Evolutionary conservation across 306 rosid species (phyloP).

Genomic region (Hippophae gyantsensis): DNA sequence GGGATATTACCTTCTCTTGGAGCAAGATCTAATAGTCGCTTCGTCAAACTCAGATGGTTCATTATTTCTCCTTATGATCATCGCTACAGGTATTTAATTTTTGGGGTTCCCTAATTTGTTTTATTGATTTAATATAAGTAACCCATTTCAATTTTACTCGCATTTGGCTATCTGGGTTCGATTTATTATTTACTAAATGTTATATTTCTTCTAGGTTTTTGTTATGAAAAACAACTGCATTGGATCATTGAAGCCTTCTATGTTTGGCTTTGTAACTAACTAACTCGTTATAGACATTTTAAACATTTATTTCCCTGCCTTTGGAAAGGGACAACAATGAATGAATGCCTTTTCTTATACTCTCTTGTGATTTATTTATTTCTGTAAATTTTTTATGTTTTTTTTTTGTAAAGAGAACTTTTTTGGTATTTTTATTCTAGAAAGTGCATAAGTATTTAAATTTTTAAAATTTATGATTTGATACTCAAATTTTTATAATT

Average conservation of each 20-base stretch:
- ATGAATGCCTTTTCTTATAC: neutral
- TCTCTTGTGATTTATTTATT: neutral
- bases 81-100: constrained; percentile 53
- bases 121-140: too few relatives aligned
- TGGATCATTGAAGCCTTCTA: too few relatives aligned
- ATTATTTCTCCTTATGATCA: constrained; percentile 61
- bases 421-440: too few relatives aligned
- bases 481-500: too few relatives aligned
- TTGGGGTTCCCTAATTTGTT: too few relatives aligned
- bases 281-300: too few relatives aligned
- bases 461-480: too few relatives aligned
- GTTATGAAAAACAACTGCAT: neutral
- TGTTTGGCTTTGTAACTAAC: too few relatives aligned
- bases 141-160: too few relatives aligned
- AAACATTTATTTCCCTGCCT: too few relatives aligned
- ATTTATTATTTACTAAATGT: neutral
- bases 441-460: too few relatives aligned
- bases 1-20: constrained; percentile 84
- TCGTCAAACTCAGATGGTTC: constrained; percentile 37
- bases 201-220: neutral
- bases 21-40: constrained; percentile 44
- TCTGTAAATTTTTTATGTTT: too few relatives aligned
- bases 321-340: constrained; percentile 1
- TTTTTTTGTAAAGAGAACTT: neutral
- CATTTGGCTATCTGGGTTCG: neutral